phyloP scores from a whole-genome alignment of 2,329 filamentous ascomycete genomes.

The Emydomyces testavorans region DNA sequence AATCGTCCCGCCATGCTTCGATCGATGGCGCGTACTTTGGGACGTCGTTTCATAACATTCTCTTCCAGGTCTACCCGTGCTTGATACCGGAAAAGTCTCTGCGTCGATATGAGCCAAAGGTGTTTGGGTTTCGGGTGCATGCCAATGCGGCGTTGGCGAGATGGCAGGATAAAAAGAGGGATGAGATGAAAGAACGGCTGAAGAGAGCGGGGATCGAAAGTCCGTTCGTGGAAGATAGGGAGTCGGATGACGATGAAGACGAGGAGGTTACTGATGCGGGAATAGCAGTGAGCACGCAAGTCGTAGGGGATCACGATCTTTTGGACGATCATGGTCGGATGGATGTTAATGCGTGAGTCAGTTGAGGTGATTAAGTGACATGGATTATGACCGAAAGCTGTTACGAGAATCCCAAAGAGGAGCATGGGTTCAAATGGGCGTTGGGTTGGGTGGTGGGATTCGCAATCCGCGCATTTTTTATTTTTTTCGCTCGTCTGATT shows the following conservation, averaged over 20 bases:
- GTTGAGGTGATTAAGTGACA: not conserved
- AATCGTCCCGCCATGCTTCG: constrained; percentile 84
- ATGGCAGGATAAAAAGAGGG: constrained; percentile 75
- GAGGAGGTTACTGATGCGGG: constrained; percentile 11
- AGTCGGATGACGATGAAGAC: constrained; percentile 27
- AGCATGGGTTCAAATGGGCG: constrained; percentile 5
- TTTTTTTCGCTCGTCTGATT: not conserved
- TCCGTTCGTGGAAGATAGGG: constrained; percentile 61
- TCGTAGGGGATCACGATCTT: not conserved
- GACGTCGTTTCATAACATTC: constrained; percentile 95
- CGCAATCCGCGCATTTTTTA: not conserved
- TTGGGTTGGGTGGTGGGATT: constrained; percentile 1
- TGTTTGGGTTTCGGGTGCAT: constrained; percentile 94
- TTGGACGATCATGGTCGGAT: constrained; percentile 2
- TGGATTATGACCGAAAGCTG: not conserved
- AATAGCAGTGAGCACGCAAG: constrained; percentile 5
- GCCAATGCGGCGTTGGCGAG: constrained; percentile 73
- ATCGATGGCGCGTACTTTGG: constrained; percentile 98
- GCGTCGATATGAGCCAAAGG: constrained; percentile 74
- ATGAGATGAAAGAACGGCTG: constrained; percentile 70
- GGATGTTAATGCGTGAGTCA: not conserved
- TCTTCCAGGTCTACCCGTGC: constrained; percentile 94
- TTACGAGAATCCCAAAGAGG: not conserved
- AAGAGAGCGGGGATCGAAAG: constrained; percentile 58
- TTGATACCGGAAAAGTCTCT: constrained; percentile 76